Evolutionary conservation across 2,329 filamentous ascomycete genomes (phyloP).

Genomic region (Exophiala calicioides): DNA sequence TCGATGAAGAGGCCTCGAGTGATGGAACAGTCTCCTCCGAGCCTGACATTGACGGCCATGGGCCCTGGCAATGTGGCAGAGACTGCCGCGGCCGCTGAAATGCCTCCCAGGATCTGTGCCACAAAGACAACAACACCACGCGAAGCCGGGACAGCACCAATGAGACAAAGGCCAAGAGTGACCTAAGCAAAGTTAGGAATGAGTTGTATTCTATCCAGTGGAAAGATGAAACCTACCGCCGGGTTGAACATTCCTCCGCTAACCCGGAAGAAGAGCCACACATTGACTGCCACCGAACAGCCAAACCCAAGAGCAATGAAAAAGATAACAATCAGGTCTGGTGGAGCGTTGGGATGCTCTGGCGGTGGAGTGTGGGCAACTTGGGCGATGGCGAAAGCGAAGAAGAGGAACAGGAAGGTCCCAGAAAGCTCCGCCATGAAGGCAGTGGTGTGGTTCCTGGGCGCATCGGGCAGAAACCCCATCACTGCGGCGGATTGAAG

Average conservation of each 20-base stretch:
- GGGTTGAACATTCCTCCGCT: conserved; percentile 56
- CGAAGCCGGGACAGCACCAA: conserved; percentile 55
- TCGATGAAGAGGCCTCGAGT: conserved; percentile 66
- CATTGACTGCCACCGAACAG: conserved; percentile 52
- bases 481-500: background rate
- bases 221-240: conserved; percentile 37
- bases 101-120: conserved; percentile 60
- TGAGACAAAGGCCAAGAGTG: conserved; percentile 59
- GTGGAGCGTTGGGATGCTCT: conserved; percentile 5
- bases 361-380: conserved; percentile 44
- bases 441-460: conserved; percentile 42
- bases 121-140: conserved; percentile 55
- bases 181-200: conserved; percentile 37
- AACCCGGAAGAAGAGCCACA: conserved; percentile 56
- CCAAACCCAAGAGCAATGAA: conserved; percentile 43
- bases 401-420: conserved; percentile 54
- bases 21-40: conserved; percentile 53
- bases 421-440: conserved; percentile 54
- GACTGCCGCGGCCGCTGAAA: conserved; percentile 60
- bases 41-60: conserved; percentile 56
- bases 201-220: background rate
- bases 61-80: conserved; percentile 59
- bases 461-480: conserved; percentile 16
- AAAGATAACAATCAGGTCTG: conserved; percentile 16
- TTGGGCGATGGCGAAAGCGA: conserved; percentile 50